Conservation (phyloP, 2,329 filamentous ascomycete genomes). For the Alternaria atra region DNA sequence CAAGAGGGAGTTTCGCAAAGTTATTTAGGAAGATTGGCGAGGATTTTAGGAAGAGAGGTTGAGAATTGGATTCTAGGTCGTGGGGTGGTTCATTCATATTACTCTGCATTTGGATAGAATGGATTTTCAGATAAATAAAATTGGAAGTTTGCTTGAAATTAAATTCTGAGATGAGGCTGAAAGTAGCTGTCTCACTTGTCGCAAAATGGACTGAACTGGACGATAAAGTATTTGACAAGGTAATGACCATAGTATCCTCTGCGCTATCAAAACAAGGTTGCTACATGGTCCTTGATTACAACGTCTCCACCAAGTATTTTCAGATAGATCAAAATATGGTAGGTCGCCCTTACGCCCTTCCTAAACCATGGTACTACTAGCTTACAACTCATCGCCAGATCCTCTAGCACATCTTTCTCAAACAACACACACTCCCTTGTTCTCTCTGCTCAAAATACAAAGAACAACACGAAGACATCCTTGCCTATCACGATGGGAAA, state of each 20-base stretch:
- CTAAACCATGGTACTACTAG: conserved; percentile 2
- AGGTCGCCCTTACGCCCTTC: neutral
- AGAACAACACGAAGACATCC: no score
- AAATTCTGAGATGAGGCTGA: neutral
- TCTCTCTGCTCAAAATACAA: no score
- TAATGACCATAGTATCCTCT: neutral
- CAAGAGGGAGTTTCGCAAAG: conserved; percentile 42
- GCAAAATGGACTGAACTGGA: neutral
- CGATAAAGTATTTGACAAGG: neutral
- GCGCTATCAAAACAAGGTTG: neutral
- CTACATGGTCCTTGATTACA: neutral
- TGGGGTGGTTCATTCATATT: neutral
- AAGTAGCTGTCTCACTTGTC: neutral
- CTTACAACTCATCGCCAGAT: neutral
- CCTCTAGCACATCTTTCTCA: neutral
- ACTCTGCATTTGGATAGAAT: neutral
- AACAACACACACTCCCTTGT: neutral
- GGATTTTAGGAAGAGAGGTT: conserved; percentile 14
- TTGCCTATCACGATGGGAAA: neutral
- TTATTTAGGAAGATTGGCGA: conserved; percentile 21
- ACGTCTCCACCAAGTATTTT: neutral
- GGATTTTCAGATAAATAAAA: neutral
- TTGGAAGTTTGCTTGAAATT: neutral
- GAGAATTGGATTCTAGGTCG: neutral
- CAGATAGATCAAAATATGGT: neutral